Evolutionary conservation across 805 yeast genomes (phyloP).

Genomic region (Zygoascus ofunaensis): DNA sequence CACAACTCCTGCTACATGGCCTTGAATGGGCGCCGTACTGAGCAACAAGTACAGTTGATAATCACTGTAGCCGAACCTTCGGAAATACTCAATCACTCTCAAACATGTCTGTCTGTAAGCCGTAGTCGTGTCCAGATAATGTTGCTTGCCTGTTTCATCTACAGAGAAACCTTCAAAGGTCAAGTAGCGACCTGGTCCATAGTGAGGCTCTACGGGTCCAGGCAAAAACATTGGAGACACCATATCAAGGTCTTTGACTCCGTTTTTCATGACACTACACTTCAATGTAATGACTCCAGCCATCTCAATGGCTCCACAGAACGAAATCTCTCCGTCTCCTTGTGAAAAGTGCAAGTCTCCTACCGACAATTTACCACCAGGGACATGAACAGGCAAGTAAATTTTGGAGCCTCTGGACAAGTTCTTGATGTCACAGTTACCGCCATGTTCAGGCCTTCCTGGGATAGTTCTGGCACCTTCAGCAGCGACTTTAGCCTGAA

Average conservation of each 20-base stretch:
- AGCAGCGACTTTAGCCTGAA: conserved; percentile 27
- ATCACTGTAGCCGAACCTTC: conserved; percentile 43
- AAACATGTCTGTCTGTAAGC: conserved; percentile 45
- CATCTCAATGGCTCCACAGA: conserved; percentile 49
- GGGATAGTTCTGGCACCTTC: conserved; percentile 48
- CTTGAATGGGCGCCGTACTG: conserved; percentile 43
- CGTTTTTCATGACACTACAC: conserved; percentile 35
- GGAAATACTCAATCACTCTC: conserved; percentile 40
- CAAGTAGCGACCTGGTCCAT: conserved; percentile 41
- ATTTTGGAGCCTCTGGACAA: conserved; percentile 42
- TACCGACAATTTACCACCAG: conserved; percentile 40
- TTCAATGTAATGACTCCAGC: conserved; percentile 39
- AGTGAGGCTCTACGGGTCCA: conserved; percentile 41
- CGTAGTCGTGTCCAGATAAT: conserved; percentile 39
- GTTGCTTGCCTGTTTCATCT: conserved; percentile 40
- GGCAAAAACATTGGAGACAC: conserved; percentile 41
- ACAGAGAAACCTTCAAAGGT: conserved; percentile 48
- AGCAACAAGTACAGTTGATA: conserved; percentile 41
- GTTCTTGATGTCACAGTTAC: conserved; percentile 46
- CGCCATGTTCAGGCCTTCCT: conserved; percentile 46
- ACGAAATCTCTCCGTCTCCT: conserved; percentile 47
- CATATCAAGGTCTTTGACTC: conserved; percentile 34
- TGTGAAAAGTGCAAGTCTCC: conserved; percentile 46
- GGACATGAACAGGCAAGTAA: conserved; percentile 39
- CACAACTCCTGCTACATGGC: conserved; percentile 44